Evolutionary conservation across 2,329 filamentous ascomycete genomes (phyloP), one percentile per base, ranked within the genome.

Genomic region (Dothistroma septosporum): DNA sequence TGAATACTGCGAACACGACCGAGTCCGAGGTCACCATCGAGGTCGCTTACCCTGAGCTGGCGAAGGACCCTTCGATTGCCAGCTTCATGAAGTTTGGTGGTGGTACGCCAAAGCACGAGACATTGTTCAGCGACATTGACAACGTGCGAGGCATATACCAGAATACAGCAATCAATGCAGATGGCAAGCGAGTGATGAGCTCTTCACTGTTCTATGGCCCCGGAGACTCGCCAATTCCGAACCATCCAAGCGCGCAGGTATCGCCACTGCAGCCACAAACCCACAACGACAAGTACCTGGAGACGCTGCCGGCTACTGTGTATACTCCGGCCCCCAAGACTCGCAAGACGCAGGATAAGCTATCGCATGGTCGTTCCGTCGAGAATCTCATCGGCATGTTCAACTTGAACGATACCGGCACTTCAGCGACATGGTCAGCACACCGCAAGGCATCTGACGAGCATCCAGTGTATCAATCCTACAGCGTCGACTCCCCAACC

Each of bases 1-100:
- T 44, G 11, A 33, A 57, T 9, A 54, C 49, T 21, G 52, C 59
- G 24, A 62, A 65, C 16, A 58, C 53, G 21, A 64, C 55, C 32
- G 41, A 24, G 7, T 62, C 63, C 7, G 61, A 56, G 14, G 64
- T 57, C 31, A 65, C 61, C 28, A 67, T 66, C 14, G 50, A 64
- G 9, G 24, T 65, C 28, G 47, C 62, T 10, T 69, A 67, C 31
- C 67, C 68, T 7, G 68, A 66, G 7, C 60, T 67, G 33, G 65
- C 63, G 16, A 66, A 58, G 7, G 66, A 67, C 53, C 66, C 66
- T 2, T 64, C 61, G 16, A 68, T 66, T 31, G 56, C 49, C 8
- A 57, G 54, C 8, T 64, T 66, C 46, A 62, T 62, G 62, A 62
- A 31, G 7, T 47, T 44, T 14, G 58, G 59, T 28, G 24, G 19